Conservation (phyloP, 805 yeast genomes). For the Metschnikowia proteae region DNA sequence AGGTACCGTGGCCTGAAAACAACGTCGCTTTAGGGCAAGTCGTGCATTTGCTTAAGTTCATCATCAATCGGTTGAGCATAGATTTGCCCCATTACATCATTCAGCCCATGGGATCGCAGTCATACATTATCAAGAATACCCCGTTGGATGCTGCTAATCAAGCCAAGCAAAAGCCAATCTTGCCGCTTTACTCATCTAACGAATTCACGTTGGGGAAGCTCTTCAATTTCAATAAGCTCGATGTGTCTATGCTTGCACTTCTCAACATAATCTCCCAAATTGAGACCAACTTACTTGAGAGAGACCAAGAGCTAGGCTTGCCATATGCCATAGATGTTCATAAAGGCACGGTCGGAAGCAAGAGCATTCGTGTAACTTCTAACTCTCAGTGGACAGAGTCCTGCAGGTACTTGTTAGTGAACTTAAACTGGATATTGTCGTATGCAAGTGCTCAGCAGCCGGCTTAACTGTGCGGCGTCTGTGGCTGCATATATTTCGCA, state of each 20-base stretch:
- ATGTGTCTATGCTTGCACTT: constrained; percentile 75
- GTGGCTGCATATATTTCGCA: background rate
- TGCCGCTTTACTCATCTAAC: constrained; percentile 65
- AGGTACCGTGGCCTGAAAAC: constrained; percentile 85
- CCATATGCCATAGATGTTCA: constrained; percentile 63
- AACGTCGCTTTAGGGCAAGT: constrained; percentile 91
- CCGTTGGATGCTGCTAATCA: constrained; percentile 12
- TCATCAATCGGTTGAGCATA: constrained; percentile 54
- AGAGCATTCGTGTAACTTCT: constrained; percentile 66
- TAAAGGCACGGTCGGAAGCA: constrained; percentile 71
- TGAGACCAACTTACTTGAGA: constrained; percentile 38
- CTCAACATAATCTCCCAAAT: constrained; percentile 58
- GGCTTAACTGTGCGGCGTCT: background rate
- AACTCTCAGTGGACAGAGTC: constrained; percentile 88
- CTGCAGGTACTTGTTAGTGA: constrained; percentile 74
- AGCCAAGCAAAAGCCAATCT: constrained; percentile 30
- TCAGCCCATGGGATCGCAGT: constrained; percentile 80
- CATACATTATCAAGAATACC: constrained; percentile 58
- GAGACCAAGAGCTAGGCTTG: constrained; percentile 55
- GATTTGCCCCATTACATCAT: constrained; percentile 57
- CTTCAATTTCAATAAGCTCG: constrained; percentile 72
- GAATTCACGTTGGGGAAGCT: constrained; percentile 68
- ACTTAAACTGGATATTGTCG: constrained; percentile 78
- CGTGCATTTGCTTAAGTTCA: constrained; percentile 62
- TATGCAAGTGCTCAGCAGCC: constrained; percentile 48